These are phyloP conservation scores for Hsuehochloa calcarea DNA, from an alignment of 176 grass and related monocot genomes.

Conservation along the genomic window DNA sequence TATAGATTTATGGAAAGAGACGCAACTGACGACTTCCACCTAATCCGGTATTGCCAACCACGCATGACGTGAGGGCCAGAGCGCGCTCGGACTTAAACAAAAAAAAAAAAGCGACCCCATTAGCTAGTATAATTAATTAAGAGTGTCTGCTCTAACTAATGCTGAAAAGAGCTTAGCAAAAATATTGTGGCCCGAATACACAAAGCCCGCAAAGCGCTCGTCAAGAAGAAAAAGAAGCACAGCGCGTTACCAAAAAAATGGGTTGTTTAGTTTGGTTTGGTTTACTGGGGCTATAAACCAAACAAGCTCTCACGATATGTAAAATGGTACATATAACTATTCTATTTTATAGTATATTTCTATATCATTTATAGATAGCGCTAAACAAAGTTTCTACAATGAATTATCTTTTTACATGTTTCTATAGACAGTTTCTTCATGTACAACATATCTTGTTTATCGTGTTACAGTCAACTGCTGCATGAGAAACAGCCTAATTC, in stretches of 20 bases:
- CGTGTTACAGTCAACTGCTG: too few species aligned
- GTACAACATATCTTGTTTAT: too few species aligned
- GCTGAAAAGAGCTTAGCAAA: neutral
- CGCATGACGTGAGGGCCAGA: neutral
- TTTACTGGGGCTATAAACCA: too few species aligned
- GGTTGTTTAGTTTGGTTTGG: too few species aligned
- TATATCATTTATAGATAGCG: too few species aligned
- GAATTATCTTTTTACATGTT: too few species aligned
- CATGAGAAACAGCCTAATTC: too few species aligned
- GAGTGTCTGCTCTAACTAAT: neutral
- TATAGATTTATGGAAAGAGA: neutral
- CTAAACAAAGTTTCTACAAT: too few species aligned
- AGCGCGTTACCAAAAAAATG: too few species aligned
- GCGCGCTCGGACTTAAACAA: neutral
- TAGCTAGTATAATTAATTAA: neutral
- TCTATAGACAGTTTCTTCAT: too few species aligned
- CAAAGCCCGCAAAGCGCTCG: neutral
- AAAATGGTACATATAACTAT: too few species aligned
- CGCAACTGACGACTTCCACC: slow-evolving; percentile 11
- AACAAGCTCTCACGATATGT: too few species aligned
- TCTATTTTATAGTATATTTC: accelerated
- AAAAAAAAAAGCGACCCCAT: slow-evolving; percentile 10
- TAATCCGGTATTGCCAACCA: slow-evolving; percentile 12
- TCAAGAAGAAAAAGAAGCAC: neutral
- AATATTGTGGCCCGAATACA: neutral